A percentile compares a stretch with the other conserved stretches of the same genome.
Conservation (phyloP, 2,329 filamentous ascomycete genomes). For the Claviceps arundinis region DNA sequence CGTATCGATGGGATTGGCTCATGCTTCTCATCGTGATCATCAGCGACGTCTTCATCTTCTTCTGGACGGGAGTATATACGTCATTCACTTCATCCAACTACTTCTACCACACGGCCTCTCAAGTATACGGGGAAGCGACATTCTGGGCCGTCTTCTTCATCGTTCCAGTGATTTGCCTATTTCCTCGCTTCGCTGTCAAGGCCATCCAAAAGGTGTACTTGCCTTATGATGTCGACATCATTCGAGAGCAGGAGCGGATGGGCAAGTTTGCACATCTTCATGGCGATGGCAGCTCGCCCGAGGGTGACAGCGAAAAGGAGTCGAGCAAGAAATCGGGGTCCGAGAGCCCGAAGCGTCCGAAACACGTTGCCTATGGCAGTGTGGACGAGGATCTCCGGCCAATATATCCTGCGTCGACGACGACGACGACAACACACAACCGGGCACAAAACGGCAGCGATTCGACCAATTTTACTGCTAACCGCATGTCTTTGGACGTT, state of each 20-base stretch:
- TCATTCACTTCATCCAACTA: constrained; percentile 31
- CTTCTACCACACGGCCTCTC: constrained; percentile 63
- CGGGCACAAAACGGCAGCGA: constrained; percentile 87
- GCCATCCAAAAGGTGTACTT: constrained; percentile 85
- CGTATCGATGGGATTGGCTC: constrained; percentile 96
- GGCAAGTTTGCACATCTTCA: constrained; percentile 67
- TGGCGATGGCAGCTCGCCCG: constrained; percentile 22
- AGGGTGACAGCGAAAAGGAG: constrained; percentile 24
- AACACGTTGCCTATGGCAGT: constrained; percentile 45
- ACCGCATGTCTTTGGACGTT: constrained; percentile 39
- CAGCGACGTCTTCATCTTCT: constrained; percentile 78
- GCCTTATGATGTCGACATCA: constrained; percentile 86
- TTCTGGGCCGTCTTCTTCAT: constrained; percentile 82
- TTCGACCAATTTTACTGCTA: constrained; percentile 75
- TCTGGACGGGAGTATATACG: constrained; percentile 87
- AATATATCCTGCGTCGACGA: constrained; percentile 85
- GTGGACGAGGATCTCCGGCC: constrained; percentile 80
- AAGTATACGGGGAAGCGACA: constrained; percentile 67
- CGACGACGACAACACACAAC: constrained; percentile 62
- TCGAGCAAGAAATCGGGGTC: constrained; percentile 34
- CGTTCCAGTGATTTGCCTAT: constrained; percentile 67
- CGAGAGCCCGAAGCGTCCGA: constrained; percentile 42
- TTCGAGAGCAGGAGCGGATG: constrained; percentile 77
- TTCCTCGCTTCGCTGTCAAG: constrained; percentile 81
- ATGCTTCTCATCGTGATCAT: constrained; percentile 70